phyloP scores from a whole-genome alignment of 495 filamentous ascomycete species.

The Amphirosellinia nigrospora region DNA sequence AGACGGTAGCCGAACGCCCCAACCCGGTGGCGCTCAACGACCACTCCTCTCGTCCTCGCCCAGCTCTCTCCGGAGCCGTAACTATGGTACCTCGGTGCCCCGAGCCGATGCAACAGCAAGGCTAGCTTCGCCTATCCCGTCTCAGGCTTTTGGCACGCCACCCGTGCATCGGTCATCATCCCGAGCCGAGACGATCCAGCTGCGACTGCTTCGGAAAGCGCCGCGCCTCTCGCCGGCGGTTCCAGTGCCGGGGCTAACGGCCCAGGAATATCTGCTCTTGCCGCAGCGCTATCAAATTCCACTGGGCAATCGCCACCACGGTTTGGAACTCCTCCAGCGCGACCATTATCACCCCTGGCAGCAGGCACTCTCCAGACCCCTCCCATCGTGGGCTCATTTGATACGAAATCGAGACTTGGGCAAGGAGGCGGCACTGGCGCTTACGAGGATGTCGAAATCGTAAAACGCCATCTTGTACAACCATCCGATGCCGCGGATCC shows the following conservation, averaged over 20 bases:
- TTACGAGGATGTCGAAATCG: slow-evolving; percentile 79
- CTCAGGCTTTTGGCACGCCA: slow-evolving; percentile 56
- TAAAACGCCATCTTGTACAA: slow-evolving; percentile 81
- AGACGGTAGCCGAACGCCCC: slow-evolving; percentile 38
- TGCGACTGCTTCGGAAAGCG: slow-evolving; percentile 35
- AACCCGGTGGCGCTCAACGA: slow-evolving; percentile 40
- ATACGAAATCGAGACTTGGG: slow-evolving; percentile 59
- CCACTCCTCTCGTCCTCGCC: slow-evolving; percentile 54
- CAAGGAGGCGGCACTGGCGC: slow-evolving; percentile 50
- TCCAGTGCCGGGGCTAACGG: slow-evolving; percentile 58
- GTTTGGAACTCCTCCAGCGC: slow-evolving; percentile 64
- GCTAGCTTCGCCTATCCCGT: slow-evolving; percentile 71
- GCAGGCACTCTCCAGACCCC: slow-evolving; percentile 55
- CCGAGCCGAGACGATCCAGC: slow-evolving; percentile 36
- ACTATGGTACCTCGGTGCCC: slow-evolving; percentile 52
- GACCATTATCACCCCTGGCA: slow-evolving; percentile 61
- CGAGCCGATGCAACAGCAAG: slow-evolving; percentile 74
- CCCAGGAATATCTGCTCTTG: slow-evolving; percentile 77
- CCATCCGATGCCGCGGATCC: slow-evolving; percentile 56
- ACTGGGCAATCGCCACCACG: slow-evolving; percentile 65
- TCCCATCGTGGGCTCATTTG: slow-evolving; percentile 82
- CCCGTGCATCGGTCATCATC: slow-evolving; percentile 43
- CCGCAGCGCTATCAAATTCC: slow-evolving; percentile 72
- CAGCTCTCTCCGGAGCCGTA: slow-evolving; percentile 50
- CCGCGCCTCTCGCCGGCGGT: slow-evolving; percentile 60